Conservation (phyloP, 148 eudicot genomes). For the Vaccinium vitisidaea region DNA sequence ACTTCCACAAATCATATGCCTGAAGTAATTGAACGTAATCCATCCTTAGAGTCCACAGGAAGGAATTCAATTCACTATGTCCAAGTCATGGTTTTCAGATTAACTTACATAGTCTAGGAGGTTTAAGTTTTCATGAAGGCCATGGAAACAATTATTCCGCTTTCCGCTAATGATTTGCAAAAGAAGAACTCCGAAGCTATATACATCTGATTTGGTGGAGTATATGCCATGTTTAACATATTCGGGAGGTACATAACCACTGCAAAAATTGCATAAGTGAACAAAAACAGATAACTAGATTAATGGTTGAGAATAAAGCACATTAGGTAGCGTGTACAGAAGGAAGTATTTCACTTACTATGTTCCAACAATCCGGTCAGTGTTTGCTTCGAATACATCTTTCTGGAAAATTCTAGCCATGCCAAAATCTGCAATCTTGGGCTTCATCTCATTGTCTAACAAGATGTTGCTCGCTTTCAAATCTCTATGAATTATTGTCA, state of each 20-base stretch:
- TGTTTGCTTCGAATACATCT: not conserved
- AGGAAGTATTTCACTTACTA: not conserved
- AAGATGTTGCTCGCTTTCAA: not conserved
- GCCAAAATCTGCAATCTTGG: not conserved
- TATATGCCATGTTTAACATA: not conserved
- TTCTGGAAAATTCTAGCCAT: not conserved
- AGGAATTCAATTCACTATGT: too few relatives aligned
- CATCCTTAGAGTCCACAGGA: too few relatives aligned
- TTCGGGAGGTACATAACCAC: not conserved
- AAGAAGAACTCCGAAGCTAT: slow-evolving; percentile 3
- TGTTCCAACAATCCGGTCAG: not conserved
- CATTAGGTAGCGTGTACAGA: too few relatives aligned
- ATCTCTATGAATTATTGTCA: not conserved
- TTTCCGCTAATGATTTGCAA: slow-evolving; percentile 4
- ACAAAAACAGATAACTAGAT: too few relatives aligned
- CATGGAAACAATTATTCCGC: not conserved
- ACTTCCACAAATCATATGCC: not conserved
- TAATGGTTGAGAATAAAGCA: too few relatives aligned
- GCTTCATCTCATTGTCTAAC: not conserved
- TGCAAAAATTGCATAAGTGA: not conserved
- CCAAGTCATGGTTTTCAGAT: not conserved
- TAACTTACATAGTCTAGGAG: not conserved
- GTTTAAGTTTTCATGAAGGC: not conserved
- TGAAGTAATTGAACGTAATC: not conserved
- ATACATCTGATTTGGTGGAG: not conserved